Evolutionary conservation across 768 basidiomycete genomes (phyloP).

Genomic region (Termitomyces heimii): DNA sequence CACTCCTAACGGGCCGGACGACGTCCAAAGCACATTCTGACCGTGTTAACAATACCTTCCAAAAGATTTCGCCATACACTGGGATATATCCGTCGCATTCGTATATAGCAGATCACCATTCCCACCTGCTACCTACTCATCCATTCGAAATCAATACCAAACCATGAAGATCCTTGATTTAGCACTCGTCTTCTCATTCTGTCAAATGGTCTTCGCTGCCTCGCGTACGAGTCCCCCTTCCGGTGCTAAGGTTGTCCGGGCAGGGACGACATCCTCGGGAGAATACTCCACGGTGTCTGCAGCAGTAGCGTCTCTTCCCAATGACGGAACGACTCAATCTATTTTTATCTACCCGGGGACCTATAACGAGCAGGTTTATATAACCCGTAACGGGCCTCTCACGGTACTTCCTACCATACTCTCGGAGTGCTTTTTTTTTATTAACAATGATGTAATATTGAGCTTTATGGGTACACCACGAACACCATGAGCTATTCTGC

Average conservation of each 20-base stretch:
- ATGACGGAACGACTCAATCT: constrained; percentile 28
- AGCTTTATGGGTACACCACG: constrained; percentile 41
- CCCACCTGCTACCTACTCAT: background rate
- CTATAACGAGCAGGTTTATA: constrained; percentile 38
- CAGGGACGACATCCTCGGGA: constrained; percentile 30
- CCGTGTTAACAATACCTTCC: background rate
- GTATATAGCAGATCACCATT: background rate
- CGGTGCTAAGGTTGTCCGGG: constrained; percentile 36
- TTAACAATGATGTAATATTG: background rate
- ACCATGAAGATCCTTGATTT: background rate
- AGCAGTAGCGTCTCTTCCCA: constrained; percentile 36
- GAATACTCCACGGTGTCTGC: constrained; percentile 34
- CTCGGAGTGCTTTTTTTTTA: background rate
- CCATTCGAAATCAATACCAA: background rate
- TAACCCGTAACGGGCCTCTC: constrained; percentile 38
- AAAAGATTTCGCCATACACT: background rate
- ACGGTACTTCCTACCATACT: constrained; percentile 21
- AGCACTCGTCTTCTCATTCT: background rate
- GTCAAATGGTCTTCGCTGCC: constrained; percentile 18
- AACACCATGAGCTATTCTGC: constrained; percentile 29
- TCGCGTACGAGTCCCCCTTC: constrained; percentile 36
- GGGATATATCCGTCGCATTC: background rate
- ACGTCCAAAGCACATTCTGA: background rate
- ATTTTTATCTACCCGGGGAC: constrained; percentile 46
- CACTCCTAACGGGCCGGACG: background rate